These are phyloP conservation scores for Chlamydomonas incerta DNA, from an alignment of 139 green algal species.

Conservation along the genomic window DNA sequence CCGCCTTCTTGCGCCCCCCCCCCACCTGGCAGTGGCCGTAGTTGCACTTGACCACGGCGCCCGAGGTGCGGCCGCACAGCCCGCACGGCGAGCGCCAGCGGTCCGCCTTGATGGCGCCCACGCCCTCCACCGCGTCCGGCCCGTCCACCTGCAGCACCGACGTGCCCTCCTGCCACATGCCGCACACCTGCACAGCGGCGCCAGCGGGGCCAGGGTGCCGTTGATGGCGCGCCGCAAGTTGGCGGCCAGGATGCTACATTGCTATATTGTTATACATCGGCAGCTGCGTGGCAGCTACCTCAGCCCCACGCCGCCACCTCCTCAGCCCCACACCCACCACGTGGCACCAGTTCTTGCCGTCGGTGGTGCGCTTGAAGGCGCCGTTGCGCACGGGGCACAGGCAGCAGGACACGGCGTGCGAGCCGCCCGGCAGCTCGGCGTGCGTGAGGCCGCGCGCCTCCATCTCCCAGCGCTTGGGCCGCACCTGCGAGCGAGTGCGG, in stretches of 20 bases:
- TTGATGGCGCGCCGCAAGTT: too few species aligned
- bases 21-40: slow-evolving; percentile 46
- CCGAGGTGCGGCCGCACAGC: slow-evolving; percentile 51
- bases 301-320: too few species aligned
- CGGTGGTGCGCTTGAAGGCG: slow-evolving; percentile 81
- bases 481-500: slow-evolving; percentile 54
- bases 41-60: slow-evolving; percentile 70
- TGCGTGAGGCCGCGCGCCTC: slow-evolving; percentile 40
- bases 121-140: slow-evolving; percentile 54
- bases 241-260: too few species aligned
- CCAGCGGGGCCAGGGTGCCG: too few species aligned
- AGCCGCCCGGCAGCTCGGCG: slow-evolving; percentile 70
- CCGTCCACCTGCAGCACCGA: slow-evolving; percentile 39
- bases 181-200: slow-evolving; percentile 82
- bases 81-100: slow-evolving; percentile 48
- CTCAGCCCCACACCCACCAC: slow-evolving; percentile 44
- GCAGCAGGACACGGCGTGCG: slow-evolving; percentile 64
- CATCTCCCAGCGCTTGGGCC: slow-evolving; percentile 76
- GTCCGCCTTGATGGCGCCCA: slow-evolving; percentile 55
- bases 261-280: too few species aligned
- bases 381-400: slow-evolving; percentile 89
- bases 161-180: slow-evolving; percentile 71
- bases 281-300: too few species aligned
- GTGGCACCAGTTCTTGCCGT: slow-evolving; percentile 78
- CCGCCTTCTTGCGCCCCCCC: too few species aligned